Conservation (phyloP, 768 basidiomycete species). For the Mycena epipterygia region DNA sequence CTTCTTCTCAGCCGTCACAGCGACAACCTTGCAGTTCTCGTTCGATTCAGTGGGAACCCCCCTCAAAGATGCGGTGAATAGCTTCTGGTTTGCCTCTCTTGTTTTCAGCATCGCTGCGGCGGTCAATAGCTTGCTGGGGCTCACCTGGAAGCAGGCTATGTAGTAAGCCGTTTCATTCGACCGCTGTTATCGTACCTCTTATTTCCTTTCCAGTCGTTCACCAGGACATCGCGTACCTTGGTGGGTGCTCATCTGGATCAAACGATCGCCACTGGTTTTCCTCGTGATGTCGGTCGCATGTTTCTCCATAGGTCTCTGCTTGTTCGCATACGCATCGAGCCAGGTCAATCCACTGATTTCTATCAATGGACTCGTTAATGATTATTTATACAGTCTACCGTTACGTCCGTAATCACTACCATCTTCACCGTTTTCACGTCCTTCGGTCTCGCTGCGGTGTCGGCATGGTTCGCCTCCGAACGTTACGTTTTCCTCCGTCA, state of each 20-base stretch:
- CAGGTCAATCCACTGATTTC: conserved; percentile 60
- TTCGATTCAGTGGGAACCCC: conserved; percentile 54
- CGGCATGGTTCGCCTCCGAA: conserved; percentile 81
- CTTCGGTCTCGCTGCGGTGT: conserved; percentile 79
- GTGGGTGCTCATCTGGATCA: conserved; percentile 92
- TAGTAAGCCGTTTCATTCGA: conserved; percentile 64
- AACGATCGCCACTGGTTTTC: conserved; percentile 85
- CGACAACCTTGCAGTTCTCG: conserved; percentile 80
- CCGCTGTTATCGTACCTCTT: neutral
- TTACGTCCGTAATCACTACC: conserved; percentile 81
- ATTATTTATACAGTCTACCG: conserved; percentile 55
- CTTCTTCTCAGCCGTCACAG: conserved; percentile 83
- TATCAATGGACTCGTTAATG: neutral
- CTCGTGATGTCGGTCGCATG: conserved; percentile 87
- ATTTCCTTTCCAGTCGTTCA: conserved; percentile 65
- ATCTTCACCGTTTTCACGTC: conserved; percentile 83
- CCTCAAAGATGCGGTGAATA: conserved; percentile 70
- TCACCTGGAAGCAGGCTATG: conserved; percentile 88
- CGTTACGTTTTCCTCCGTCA: conserved; percentile 74
- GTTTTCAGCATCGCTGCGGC: conserved; percentile 85
- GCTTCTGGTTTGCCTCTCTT: conserved; percentile 81
- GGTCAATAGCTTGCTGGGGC: conserved; percentile 81
- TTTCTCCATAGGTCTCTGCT: conserved; percentile 83
- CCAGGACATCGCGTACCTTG: conserved; percentile 83
- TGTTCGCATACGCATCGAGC: conserved; percentile 80